Evolutionary conservation across 2,329 filamentous ascomycete species (phyloP).

Genomic region (Arthrobotrys sinensis): DNA sequence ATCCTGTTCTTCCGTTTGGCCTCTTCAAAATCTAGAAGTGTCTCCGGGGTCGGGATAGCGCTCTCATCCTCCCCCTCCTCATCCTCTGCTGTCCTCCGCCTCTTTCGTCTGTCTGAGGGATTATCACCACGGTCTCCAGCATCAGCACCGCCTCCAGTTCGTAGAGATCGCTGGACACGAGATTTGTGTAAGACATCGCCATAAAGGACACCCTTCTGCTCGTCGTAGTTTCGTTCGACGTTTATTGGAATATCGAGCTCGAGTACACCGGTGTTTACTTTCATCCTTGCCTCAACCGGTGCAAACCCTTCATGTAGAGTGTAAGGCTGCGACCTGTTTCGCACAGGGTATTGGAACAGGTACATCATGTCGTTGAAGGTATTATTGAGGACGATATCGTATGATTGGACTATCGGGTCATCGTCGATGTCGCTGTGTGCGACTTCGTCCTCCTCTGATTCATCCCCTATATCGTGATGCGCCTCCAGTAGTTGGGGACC

Average conservation of each 20-base stretch:
- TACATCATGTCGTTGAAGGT: conserved; percentile 79
- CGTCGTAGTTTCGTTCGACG: conserved; percentile 82
- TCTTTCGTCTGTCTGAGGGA: conserved; percentile 61
- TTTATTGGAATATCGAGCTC: conserved; percentile 92
- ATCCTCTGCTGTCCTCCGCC: conserved; percentile 68
- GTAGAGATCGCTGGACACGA: conserved; percentile 66
- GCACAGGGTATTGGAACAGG: conserved; percentile 91
- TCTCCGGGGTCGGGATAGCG: conserved; percentile 64
- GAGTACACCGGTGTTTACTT: conserved; percentile 84
- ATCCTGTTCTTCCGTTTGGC: conserved; percentile 80
- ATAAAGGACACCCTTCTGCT: conserved; percentile 84
- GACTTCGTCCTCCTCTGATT: conserved; percentile 51
- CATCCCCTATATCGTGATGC: conserved; percentile 15
- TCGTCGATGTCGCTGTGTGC: conserved; percentile 67
- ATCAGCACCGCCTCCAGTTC: conserved; percentile 65
- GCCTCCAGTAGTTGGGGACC: not conserved
- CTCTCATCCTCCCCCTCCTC: conserved; percentile 68
- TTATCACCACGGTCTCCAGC: conserved; percentile 65
- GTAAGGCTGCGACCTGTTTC: conserved; percentile 76
- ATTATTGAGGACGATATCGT: conserved; percentile 89
- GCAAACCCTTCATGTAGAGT: conserved; percentile 72
- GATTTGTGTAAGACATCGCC: conserved; percentile 80
- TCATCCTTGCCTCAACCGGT: conserved; percentile 84
- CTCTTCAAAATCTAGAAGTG: conserved; percentile 74
- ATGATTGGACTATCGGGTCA: conserved; percentile 81